Evolutionary conservation across 129 eudicot genomes (phyloP), one percentile per base, ranked within the genome.

Genomic region (Smallanthus sonchifolius): DNA sequence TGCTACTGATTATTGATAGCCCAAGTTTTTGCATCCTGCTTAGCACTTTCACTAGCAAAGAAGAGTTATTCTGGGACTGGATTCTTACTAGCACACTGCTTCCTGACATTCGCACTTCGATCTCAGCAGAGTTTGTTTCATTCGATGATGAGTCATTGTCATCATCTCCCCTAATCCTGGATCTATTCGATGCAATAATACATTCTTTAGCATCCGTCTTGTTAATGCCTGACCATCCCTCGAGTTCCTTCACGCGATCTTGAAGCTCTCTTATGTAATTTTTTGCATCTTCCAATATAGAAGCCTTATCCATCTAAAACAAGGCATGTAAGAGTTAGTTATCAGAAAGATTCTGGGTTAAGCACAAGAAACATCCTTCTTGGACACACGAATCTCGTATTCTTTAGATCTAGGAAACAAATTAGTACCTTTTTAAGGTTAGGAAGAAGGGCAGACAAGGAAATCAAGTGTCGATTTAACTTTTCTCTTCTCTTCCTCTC

Each of bases 261-360:
- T 87, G 49, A 38, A 87, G 87, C 37, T 74, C 68, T 57, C 77
- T 87, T 74, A 84, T 45, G 83, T 87, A 82, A 49, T 67, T 76
- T 3, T 66, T 37, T 1, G 92, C 87, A 43, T 85, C 92, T 61
- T 69, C 83, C 19, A 87, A 69, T 35, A 87, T 72, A 6, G 92
- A 82, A 2, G 86, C 83, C 73, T 85, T 87, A 54, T 87, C 92
- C 81, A 87, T 68, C 87, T 87, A 76, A 40, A 73, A 64, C 66
- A 64, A 40, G 16, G n/a, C 7, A 64, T 63, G 4, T 32, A 8
- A 49, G 16, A 20, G 30, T 1, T 19, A 4, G 6, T 72, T 30
- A 40, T 16, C 10, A 2, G n/a, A 13, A 0, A 3, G 17, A 4
- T 10, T 42, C 10, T 5, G 2, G 17, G 37, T n/a, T 69, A 67